These are phyloP conservation scores for Mortierella hygrophila DNA, from an alignment of 192 early-diverging fungal genomes.

Conservation along the genomic window DNA sequence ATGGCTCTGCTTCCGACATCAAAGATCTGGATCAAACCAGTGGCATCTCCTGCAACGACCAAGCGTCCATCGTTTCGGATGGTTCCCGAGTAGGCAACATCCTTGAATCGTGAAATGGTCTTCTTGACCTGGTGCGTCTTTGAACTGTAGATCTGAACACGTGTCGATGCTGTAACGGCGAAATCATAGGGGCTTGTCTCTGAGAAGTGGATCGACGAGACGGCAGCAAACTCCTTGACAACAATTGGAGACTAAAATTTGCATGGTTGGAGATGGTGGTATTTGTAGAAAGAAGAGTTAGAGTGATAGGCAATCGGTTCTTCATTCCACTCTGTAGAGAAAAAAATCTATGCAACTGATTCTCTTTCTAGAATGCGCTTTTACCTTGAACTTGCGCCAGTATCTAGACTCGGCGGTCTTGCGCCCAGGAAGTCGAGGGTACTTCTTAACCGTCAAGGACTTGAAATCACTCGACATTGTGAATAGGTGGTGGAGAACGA, in stretches of 20 bases:
- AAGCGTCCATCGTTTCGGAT: constrained; percentile 91
- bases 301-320: not conserved
- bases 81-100: constrained; percentile 84
- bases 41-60: constrained; percentile 92
- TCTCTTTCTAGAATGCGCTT: too few relatives aligned
- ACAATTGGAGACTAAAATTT: constrained; percentile 80
- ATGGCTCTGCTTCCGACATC: constrained; percentile 76
- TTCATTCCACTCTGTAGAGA: not conserved
- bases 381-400: constrained; percentile 86
- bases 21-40: constrained; percentile 88
- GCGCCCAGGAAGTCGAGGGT: constrained; percentile 65
- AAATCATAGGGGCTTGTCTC: constrained; percentile 87
- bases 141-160: constrained; percentile 93
- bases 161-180: constrained; percentile 89
- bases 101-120: constrained; percentile 93
- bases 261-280: not conserved
- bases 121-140: constrained; percentile 88
- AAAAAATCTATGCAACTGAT: not conserved
- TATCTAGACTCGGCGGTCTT: constrained; percentile 74
- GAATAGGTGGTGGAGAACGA: not conserved
- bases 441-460: constrained; percentile 68
- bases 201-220: constrained; percentile 87
- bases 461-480: constrained; percentile 67
- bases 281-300: constrained; percentile 1
- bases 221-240: constrained; percentile 89